phyloP scores from a whole-genome alignment of 352 stramenopile species.

The Globisporangium iwayamae region DNA sequence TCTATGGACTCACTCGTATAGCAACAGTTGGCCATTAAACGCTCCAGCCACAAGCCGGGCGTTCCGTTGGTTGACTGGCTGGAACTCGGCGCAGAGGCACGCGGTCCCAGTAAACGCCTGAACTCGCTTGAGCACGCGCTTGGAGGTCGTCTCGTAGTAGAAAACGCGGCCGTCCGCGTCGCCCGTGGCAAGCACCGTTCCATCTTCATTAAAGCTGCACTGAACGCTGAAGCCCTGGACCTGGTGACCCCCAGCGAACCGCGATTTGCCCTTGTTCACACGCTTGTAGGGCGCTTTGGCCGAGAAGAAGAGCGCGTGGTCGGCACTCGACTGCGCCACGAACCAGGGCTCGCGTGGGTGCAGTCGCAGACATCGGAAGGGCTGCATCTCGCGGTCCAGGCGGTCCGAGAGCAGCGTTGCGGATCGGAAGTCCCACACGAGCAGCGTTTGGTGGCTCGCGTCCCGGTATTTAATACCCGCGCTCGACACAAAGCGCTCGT shows the following conservation, averaged over 20 bases:
- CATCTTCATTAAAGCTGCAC: slow-evolving; percentile 51
- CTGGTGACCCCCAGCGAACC: slow-evolving; percentile 31
- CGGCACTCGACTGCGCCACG: slow-evolving; percentile 41
- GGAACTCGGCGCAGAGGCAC: slow-evolving; percentile 39
- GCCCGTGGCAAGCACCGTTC: slow-evolving; percentile 38
- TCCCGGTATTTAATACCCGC: slow-evolving; percentile 31
- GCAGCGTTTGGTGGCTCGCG: slow-evolving; percentile 57
- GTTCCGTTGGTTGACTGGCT: slow-evolving; percentile 1
- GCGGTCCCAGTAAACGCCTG: slow-evolving; percentile 17
- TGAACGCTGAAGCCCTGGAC: slow-evolving; percentile 42
- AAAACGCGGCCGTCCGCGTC: slow-evolving; percentile 42
- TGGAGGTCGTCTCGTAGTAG: slow-evolving; percentile 31
- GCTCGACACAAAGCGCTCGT: slow-evolving; percentile 47
- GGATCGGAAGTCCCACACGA: slow-evolving; percentile 61
- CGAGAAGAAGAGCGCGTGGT: slow-evolving; percentile 42
- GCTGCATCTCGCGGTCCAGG: slow-evolving; percentile 40
- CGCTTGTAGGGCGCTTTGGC: slow-evolving; percentile 43
- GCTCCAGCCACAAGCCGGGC: slow-evolving; percentile 25
- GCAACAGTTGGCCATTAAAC: slow-evolving; percentile 22
- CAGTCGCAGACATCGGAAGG: slow-evolving; percentile 38
- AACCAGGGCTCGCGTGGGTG: slow-evolving; percentile 41
- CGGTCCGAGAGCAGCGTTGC: slow-evolving; percentile 41
- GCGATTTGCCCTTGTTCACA: slow-evolving; percentile 23
- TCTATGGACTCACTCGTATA: slow-evolving; percentile 4
- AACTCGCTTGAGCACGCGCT: slow-evolving; percentile 19